Percentiles rank a stretch among this genome's conserved stretches.
phyloP scores from a whole-genome alignment of 2,329 filamentous ascomycete genomes.

The Colletotrichum lupini region DNA sequence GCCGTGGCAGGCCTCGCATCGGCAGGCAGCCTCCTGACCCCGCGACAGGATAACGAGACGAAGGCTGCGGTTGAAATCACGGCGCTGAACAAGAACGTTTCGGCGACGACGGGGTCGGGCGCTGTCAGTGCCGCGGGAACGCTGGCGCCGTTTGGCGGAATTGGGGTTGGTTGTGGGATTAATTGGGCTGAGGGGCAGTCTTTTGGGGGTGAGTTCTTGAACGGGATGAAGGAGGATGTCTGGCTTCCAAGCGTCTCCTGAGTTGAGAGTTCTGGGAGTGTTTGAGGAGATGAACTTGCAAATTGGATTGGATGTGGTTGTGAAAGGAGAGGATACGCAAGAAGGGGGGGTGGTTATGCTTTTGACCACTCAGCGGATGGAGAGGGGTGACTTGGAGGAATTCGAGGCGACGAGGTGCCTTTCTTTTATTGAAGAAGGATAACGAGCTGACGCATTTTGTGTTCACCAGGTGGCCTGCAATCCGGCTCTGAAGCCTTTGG shows the following conservation, averaged over 20 bases:
- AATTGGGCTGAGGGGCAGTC: constrained; percentile 24
- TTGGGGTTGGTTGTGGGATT: constrained; percentile 27
- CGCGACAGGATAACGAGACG: background rate
- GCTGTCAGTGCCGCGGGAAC: constrained; percentile 29
- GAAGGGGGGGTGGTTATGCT: background rate
- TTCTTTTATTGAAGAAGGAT: background rate
- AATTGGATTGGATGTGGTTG: background rate
- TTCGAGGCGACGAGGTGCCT: background rate
- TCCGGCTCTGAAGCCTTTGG: constrained; percentile 30
- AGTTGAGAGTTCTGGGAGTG: too few relatives aligned
- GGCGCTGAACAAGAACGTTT: constrained; percentile 27
- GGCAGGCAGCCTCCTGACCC: background rate
- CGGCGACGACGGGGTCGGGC: constrained; percentile 15
- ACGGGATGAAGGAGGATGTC: background rate
- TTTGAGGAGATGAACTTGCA: too few relatives aligned
- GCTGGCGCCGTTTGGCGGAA: constrained; percentile 13
- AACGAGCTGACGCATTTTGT: background rate
- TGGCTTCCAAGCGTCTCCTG: background rate
- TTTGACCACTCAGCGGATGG: too few relatives aligned
- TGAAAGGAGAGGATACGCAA: background rate
- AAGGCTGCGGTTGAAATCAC: constrained; percentile 15
- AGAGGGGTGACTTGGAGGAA: background rate
- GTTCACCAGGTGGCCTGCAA: constrained; percentile 9
- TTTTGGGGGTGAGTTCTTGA: constrained; percentile 22
- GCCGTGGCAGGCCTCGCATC: constrained; percentile 15